Evolutionary conservation across 192 early-diverging fungal species (phyloP).

Genomic region (Pilaira anomala): DNA sequence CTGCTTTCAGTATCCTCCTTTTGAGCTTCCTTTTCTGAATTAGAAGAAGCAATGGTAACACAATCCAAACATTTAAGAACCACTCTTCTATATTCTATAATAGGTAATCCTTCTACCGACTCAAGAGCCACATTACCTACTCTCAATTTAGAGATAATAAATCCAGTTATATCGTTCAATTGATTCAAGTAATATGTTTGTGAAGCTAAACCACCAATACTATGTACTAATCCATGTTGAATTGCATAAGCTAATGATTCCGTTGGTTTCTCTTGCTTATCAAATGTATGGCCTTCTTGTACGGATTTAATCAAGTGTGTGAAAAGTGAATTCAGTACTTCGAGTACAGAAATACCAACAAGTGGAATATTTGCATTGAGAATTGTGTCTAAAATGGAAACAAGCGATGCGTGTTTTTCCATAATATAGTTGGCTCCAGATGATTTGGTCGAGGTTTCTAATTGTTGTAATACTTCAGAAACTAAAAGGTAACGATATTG

Average conservation of each 20-base stretch:
- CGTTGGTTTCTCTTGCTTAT: neutral
- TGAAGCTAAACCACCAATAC: slow-evolving; percentile 43
- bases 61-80: slow-evolving; percentile 46
- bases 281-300: neutral
- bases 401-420: slow-evolving; percentile 41
- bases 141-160: slow-evolving; percentile 43
- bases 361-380: slow-evolving; percentile 39
- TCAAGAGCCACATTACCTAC: slow-evolving; percentile 12
- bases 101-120: slow-evolving; percentile 40
- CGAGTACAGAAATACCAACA: slow-evolving; percentile 49
- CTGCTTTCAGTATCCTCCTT: slow-evolving; percentile 1
- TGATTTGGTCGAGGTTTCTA: slow-evolving; percentile 26
- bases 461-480: slow-evolving; percentile 43
- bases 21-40: neutral
- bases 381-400: slow-evolving; percentile 41
- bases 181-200: slow-evolving; percentile 60
- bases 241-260: slow-evolving; percentile 10
- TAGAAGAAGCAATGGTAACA: slow-evolving; percentile 23
- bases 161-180: slow-evolving; percentile 53
- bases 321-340: slow-evolving; percentile 48
- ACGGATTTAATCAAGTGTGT: slow-evolving; percentile 37
- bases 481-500: slow-evolving; percentile 52
- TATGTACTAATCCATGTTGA: slow-evolving; percentile 18
- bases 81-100: slow-evolving; percentile 36
- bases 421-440: neutral